Evolutionary conservation across 2,329 filamentous ascomycete genomes (phyloP).

Genomic region (Xylariaceae sp.): DNA sequence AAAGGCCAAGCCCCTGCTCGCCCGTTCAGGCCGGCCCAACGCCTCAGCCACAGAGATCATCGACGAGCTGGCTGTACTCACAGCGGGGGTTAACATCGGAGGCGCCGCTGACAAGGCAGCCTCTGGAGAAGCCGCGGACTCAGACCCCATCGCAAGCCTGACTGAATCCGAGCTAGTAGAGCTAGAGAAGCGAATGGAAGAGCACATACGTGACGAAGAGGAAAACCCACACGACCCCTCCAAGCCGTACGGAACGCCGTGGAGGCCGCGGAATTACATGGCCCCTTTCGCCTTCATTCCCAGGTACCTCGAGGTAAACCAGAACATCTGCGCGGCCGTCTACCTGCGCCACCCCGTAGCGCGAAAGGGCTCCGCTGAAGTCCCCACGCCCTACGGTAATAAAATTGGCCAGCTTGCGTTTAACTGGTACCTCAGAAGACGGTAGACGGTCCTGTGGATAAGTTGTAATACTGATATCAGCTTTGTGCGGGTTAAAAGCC

Average conservation of each 20-base stretch:
- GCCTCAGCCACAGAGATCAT: constrained; percentile 43
- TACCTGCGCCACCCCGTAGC: constrained; percentile 94
- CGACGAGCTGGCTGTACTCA: constrained; percentile 50
- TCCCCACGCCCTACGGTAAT: constrained; percentile 74
- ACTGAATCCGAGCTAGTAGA: constrained; percentile 50
- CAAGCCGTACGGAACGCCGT: constrained; percentile 89
- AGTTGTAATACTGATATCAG: constrained; percentile 6
- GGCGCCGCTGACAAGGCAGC: constrained; percentile 18
- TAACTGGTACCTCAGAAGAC: constrained; percentile 86
- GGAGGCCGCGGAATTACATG: constrained; percentile 84
- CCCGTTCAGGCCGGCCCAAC: constrained; percentile 41
- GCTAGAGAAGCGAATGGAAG: constrained; percentile 53
- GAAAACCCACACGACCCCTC: constrained; percentile 71
- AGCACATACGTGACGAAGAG: constrained; percentile 57
- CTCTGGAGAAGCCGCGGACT: constrained; percentile 25
- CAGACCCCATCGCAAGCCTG: constrained; percentile 38
- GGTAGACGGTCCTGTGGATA: constrained; percentile 44
- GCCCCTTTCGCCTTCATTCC: constrained; percentile 91
- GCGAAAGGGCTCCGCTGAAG: constrained; percentile 71
- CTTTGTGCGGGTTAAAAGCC: not conserved
- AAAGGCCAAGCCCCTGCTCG: constrained; percentile 59
- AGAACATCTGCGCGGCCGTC: constrained; percentile 91
- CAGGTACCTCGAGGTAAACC: constrained; percentile 93
- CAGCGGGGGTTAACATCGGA: constrained; percentile 43
- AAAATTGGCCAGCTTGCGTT: constrained; percentile 76